These are phyloP conservation scores for Argentina anserina DNA, from an alignment of 306 rosid genomes.

Conservation along the genomic window DNA sequence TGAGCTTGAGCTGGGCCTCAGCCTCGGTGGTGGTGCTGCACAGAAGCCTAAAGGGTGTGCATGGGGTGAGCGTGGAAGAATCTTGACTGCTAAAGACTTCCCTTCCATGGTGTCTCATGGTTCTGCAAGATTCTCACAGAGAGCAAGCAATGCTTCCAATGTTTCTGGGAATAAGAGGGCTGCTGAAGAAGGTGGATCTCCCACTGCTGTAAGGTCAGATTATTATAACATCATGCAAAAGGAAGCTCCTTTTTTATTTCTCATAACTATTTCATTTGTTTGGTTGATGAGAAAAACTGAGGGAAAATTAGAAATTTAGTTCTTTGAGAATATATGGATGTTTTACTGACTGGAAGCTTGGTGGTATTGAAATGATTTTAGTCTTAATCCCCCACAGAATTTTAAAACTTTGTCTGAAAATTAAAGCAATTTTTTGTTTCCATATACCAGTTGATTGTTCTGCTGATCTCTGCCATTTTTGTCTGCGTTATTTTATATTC, in stretches of 20 bases:
- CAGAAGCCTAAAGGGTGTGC: conserved; percentile 32
- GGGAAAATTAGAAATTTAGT: too few relatives aligned
- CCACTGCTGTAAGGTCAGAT: conserved; percentile 49
- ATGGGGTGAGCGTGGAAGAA: conserved; percentile 56
- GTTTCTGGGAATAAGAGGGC: conserved; percentile 63
- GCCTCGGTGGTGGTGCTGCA: conserved; percentile 24
- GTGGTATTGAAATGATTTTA: not conserved
- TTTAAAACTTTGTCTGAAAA: not conserved
- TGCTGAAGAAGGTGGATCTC: conserved; percentile 61
- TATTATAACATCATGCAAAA: not conserved
- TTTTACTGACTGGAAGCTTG: not conserved
- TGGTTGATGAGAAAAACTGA: conserved; percentile 1
- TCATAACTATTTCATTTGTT: not conserved
- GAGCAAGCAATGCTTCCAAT: conserved; percentile 27
- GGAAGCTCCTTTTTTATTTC: not conserved
- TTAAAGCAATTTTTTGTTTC: not conserved
- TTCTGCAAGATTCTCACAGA: conserved; percentile 38
- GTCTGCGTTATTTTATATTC: not conserved
- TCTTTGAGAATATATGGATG: not conserved
- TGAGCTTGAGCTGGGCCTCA: conserved; percentile 59
- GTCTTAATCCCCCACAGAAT: not conserved
- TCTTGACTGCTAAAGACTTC: conserved; percentile 62
- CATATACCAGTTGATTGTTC: not conserved
- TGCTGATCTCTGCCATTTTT: not conserved
- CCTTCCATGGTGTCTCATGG: conserved; percentile 46